phyloP scores from a whole-genome alignment of 306 rosid genomes.

The Comarum palustre region DNA sequence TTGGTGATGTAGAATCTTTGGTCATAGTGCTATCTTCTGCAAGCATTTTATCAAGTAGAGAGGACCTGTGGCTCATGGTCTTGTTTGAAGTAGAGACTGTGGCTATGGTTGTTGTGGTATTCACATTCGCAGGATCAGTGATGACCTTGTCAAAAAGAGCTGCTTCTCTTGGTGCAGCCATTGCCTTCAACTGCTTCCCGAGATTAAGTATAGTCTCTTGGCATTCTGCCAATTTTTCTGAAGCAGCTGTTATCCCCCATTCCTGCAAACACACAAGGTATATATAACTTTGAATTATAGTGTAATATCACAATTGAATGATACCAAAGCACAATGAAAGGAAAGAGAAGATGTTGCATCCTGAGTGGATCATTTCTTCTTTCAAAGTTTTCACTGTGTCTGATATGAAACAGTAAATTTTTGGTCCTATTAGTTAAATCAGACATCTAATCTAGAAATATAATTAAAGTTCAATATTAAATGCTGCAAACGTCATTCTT shows the following conservation, averaged over 20 bases:
- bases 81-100: constrained; percentile 24
- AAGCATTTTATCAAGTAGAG: constrained; percentile 70
- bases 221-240: constrained; percentile 93
- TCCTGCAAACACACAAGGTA: constrained; percentile 43
- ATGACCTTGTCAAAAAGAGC: constrained; percentile 56
- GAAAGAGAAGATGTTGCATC: not conserved
- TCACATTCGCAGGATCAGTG: constrained; percentile 29
- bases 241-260: constrained; percentile 83
- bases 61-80: constrained; percentile 39
- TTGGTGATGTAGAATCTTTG: constrained; percentile 18
- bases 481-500: not conserved
- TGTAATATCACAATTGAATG: not conserved
- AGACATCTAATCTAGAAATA: not conserved
- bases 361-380: not conserved
- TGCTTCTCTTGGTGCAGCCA: constrained; percentile 67
- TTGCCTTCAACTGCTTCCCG: constrained; percentile 85
- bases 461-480: not conserved
- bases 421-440: not conserved
- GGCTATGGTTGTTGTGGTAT: constrained; percentile 16
- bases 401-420: not conserved
- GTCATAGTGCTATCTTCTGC: constrained; percentile 56
- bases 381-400: not conserved
- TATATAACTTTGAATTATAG: not conserved
- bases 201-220: constrained; percentile 89
- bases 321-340: not conserved